Evolutionary conservation across 2,329 filamentous ascomycete species (phyloP), one percentile per base, ranked within the genome.

Genomic region (Bipolaris gigantea): DNA sequence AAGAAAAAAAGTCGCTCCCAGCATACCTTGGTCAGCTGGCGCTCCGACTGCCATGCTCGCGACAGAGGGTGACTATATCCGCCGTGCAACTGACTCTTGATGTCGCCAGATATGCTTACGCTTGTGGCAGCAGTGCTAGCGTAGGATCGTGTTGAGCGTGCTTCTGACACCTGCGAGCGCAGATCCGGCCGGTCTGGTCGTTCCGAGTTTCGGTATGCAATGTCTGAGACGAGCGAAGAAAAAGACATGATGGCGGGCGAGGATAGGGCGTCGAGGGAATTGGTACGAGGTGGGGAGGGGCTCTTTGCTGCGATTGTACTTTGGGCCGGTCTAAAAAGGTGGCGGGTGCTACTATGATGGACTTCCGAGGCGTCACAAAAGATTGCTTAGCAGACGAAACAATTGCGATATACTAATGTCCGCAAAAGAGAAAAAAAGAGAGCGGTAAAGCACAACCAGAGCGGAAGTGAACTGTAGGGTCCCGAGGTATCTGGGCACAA

Each of bases 41-140:
- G 73, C 68, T 81, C 79, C 2, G 79, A 79, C 63, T 81, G 79
- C 79, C 79, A 81, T 68, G 79, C 70, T 54, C 79, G 70, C 43
- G 79, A 75, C 10, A 81, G 74, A 16, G 79, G 79, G 59, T 81
- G 79, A 59, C 76, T 77, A 64, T 81, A 81, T 40, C 79, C 79
- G 59, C 79, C 79, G 62, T 81, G 79, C 51, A 81, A 70, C 65
- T 81, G 79, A 47, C 77, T 79, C 54, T 77, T 76, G 62, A 81
- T 80, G 55, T 81, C 79, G 52, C 79, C 79, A 21, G 73, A 72
- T 49, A 81, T 79, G 76, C 77, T 80, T 60, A 81, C 79, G 64
- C 77, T 80, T 30, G 79, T 81, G 42, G 79, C 79, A 19, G 79
- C 77, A 18, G 79, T 81, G 64, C 78, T 80, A 62, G 77, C 78